Evolutionary conservation across 179 eudicot species (phyloP).

Genomic region (Beta lomatogona): DNA sequence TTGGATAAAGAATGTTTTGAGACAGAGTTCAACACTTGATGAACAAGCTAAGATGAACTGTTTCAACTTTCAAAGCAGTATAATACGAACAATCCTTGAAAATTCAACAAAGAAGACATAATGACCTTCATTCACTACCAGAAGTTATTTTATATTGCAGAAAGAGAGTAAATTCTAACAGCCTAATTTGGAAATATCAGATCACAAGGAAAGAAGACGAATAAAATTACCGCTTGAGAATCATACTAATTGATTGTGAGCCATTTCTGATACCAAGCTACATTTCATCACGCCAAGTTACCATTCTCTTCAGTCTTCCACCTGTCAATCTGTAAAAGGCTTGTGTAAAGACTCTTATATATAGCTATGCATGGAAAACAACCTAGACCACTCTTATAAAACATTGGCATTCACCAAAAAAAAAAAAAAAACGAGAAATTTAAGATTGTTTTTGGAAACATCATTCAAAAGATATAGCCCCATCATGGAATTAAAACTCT

Average conservation of each 20-base stretch:
- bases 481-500: too few species aligned
- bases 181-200: not conserved
- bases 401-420: not conserved
- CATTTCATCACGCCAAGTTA: not conserved
- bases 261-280: not conserved
- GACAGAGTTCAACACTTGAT: not conserved
- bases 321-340: not conserved
- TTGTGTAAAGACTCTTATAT: not conserved
- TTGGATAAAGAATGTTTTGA: not conserved
- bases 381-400: not conserved
- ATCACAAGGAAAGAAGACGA: conserved; percentile 12
- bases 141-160: not conserved
- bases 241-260: not conserved
- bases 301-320: conserved; percentile 4
- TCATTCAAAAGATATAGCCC: not conserved
- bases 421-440: not conserved
- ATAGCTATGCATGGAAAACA: not conserved
- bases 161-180: not conserved
- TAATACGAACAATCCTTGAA: not conserved
- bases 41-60: not conserved
- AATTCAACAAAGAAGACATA: not conserved
- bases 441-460: not conserved
- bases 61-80: not conserved
- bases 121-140: not conserved
- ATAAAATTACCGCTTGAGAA: not conserved